Base-by-base conservation (phyloP, 805 yeast species). In the Kuraishia hungarica region DNA sequence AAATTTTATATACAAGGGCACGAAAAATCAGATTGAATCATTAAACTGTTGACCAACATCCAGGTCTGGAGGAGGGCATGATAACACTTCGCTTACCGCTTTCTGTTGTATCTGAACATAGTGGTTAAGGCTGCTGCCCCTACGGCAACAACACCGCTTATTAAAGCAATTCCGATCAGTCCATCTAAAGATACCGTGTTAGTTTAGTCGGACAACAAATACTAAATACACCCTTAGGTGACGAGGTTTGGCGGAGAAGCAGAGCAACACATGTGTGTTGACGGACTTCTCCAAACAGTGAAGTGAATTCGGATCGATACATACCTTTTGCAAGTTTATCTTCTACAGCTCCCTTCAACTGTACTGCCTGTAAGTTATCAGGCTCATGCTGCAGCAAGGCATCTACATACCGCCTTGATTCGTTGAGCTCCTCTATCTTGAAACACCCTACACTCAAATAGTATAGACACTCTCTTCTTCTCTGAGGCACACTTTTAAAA, bases 391-490 rank as follows among this genome's bases (percentile, higher is more conserved):
- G 74, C 48, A 89, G 74, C 59, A 94, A 71, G 1, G 87, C 81
- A 56, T 92, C 97, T 2, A 89, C 82, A 67, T 93, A 94, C 60
- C 93, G 74, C 62, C 94, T 82, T 2, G 97, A 90, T 65, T 89
- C 88, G 46, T 86, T 72, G 65, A 85, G 91, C 64, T 94, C 97
- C 11, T 96, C 96, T 6, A 90, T 74, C 68, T 93, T 93, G 69
- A 79, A 92, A 53, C 94, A 85, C 0, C 97, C 98, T 52, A 94
- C 75, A 2, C 96, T 80, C 57, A 94, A 72, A 68, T 94, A 94
- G 66, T 90, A 94, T 39, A 94, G 75, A 56, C 96, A 86, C 67
- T 94, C 99, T 56, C 97, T 77, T 63, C 97, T 81, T 70, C 97
- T 80, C 54, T 81, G 79, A 0, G 97, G 93, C 0, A 87, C 86